Base-by-base conservation (phyloP, 1,284 basidiomycete species). In the Cryptococcus sp. region DNA sequence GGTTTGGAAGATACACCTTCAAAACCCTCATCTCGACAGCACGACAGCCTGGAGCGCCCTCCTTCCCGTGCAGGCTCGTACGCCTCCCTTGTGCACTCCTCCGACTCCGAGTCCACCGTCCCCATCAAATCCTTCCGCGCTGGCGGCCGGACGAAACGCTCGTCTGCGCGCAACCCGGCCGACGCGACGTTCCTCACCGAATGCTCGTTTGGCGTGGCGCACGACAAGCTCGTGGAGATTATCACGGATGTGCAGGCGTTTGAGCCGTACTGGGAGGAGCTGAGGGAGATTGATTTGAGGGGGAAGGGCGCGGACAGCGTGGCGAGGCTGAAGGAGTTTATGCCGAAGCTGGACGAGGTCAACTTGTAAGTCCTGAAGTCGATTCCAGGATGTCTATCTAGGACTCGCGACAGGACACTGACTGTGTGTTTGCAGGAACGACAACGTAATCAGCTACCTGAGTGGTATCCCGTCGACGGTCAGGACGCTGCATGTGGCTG, bases 201-300 rank as follows among this genome's bases (percentile, higher is more conserved):
- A 69, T 96, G 93, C 69, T 97, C 93, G 28, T 98, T 98, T 72
- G 90, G 85, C 18, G 86, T 97, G 33, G 85, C 92, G 9, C 89
- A 91, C 69, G 94, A 97, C 74, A 84, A 85, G 46, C 83, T 98
- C 2, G 87, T 98, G 1, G 85, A 91, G 75, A 85, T 91, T 61
- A 91, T 98, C 69, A 98, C 94, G 43, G 94, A 98, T 69, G 86
- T 94, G 13, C 88, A 94, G 72, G 92, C 94, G 1, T 97, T 92
- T 78, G 90, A 94, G 72, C 91, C 93, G 16, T 83, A 91, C 72
- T 98, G 95, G 95, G 92, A 97, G 65, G 80, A 84, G 46, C 78
- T 98, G 62, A 80, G 73, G 54, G 77, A 79, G 15, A 86, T 98
- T 63, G 87, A 98, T 72, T 79, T 98, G 65, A 87, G 87, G 39